Evolutionary conservation across 345 rosid genomes (phyloP).

Genomic region (Sisymbrium irio): DNA sequence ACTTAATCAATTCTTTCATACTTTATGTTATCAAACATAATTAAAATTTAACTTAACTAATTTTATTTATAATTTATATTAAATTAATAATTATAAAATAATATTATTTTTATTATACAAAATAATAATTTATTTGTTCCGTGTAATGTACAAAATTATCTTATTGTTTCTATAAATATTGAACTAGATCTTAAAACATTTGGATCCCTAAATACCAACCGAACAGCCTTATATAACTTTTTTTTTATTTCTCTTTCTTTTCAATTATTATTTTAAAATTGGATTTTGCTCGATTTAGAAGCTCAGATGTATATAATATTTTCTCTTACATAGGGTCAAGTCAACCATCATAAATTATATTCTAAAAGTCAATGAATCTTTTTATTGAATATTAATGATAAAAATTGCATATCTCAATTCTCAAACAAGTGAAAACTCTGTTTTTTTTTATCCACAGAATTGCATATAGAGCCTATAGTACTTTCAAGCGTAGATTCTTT

Average conservation of each 20-base stretch:
- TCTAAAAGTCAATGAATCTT: background rate
- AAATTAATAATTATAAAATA: no score
- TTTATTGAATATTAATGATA: no score
- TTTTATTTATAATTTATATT: no score
- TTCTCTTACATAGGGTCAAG: background rate
- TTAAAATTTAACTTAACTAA: no score
- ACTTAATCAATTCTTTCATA: no score
- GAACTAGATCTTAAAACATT: background rate
- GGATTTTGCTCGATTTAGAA: background rate
- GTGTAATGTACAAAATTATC: no score
- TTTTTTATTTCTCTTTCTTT: background rate
- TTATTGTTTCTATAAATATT: no score
- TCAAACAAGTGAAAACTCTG: background rate
- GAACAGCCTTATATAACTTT: background rate
- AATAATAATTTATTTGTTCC: no score
- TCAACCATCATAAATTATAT: background rate
- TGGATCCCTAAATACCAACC: background rate
- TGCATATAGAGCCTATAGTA: background rate
- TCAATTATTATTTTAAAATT: background rate
- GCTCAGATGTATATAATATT: background rate
- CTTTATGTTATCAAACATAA: no score
- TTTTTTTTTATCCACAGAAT: background rate
- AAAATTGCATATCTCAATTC: background rate
- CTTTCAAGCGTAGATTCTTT: background rate
- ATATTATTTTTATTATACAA: no score